Evolutionary conservation across 2,329 filamentous ascomycete species (phyloP).

Genomic region (Colletotrichum aenigma): DNA sequence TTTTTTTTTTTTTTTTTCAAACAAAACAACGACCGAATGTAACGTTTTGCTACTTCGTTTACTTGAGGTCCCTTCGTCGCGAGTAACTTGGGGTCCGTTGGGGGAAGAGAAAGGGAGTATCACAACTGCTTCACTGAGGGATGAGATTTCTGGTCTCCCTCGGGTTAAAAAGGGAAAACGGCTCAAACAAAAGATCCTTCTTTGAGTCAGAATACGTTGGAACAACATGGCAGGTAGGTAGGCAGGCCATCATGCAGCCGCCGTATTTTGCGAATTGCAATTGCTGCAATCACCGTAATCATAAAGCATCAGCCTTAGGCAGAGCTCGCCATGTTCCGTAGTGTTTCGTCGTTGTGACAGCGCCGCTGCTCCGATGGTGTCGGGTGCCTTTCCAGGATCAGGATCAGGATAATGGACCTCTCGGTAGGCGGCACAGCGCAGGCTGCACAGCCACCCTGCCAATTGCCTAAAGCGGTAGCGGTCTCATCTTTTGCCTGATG

Average conservation of each 20-base stretch:
- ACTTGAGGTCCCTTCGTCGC: not conserved
- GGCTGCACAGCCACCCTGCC: not conserved
- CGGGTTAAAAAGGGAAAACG: not conserved
- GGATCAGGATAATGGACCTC: not conserved
- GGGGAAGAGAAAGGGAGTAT: not conserved
- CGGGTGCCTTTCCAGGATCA: not conserved
- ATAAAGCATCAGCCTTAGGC: not conserved
- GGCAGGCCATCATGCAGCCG: not conserved
- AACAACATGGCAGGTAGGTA: not conserved
- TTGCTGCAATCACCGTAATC: not conserved
- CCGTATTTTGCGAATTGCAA: not conserved
- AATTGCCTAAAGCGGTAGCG: constrained; percentile 3
- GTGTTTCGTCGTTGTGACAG: not conserved
- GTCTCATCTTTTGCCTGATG: not conserved
- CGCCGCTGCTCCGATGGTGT: not conserved
- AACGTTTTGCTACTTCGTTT: not conserved
- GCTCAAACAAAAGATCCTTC: not conserved
- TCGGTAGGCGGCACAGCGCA: not conserved
- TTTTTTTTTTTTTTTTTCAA: not conserved
- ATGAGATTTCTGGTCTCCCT: not conserved
- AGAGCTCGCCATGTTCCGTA: not conserved
- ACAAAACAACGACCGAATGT: constrained; percentile 1
- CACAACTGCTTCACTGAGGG: not conserved
- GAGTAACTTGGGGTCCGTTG: not conserved
- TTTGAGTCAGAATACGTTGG: not conserved